Evolutionary conservation across 768 basidiomycete species (phyloP).

Genomic region (Imleria badia): DNA sequence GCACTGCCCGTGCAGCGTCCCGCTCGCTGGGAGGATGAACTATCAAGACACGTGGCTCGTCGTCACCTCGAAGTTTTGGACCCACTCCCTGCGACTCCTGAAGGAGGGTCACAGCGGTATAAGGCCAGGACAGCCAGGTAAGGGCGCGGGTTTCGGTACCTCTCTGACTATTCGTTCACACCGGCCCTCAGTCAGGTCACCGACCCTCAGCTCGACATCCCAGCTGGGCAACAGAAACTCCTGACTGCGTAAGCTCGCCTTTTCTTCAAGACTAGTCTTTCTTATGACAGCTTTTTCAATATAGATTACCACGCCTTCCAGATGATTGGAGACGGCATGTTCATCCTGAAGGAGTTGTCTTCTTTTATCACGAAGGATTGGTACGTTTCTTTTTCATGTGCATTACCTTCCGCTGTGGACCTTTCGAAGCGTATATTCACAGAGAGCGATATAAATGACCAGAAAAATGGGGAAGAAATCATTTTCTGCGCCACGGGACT

Average conservation of each 20-base stretch:
- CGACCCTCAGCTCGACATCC: neutral
- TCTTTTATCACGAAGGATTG: slow-evolving; percentile 15
- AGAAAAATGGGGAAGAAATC: neutral
- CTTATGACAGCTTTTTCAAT: neutral
- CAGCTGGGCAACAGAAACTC: slow-evolving; percentile 6
- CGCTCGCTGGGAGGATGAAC: neutral
- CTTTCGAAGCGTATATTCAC: slow-evolving; percentile 15
- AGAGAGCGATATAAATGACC: slow-evolving; percentile 4
- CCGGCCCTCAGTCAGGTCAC: neutral
- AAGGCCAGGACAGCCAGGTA: neutral
- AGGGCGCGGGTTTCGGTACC: neutral
- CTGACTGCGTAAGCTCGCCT: slow-evolving; percentile 5
- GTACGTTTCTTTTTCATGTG: neutral
- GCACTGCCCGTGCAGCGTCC: neutral
- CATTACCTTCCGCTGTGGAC: neutral
- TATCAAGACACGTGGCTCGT: neutral
- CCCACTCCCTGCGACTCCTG: slow-evolving; percentile 5
- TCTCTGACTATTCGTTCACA: neutral
- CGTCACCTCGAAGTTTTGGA: neutral
- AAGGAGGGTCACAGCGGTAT: slow-evolving; percentile 13
- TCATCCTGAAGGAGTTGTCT: slow-evolving; percentile 12
- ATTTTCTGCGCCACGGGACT: slow-evolving; percentile 6
- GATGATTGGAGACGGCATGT: slow-evolving; percentile 10
- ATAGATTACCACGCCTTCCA: neutral
- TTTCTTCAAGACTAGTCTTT: neutral